Evolutionary conservation across 2,329 filamentous ascomycete genomes (phyloP), one percentile per base, ranked within the genome.

Genomic region (Pseudocercospora cruenta): DNA sequence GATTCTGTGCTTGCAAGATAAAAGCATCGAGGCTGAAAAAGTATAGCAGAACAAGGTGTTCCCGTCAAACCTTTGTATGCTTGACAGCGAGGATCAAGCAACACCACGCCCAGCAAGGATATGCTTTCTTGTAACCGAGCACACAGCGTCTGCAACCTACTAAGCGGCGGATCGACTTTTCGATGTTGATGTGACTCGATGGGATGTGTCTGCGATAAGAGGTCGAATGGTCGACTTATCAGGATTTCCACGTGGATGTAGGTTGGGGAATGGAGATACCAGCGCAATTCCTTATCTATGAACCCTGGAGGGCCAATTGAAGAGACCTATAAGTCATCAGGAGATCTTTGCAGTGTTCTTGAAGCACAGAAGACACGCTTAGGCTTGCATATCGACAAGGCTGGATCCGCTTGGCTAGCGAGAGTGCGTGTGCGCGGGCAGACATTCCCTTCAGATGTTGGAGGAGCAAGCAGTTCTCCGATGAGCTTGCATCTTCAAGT

Each of bases 331-430:
- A 55, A 54, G 51, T 55, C 26, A 55, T 55, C 51, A 55, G 51
- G 51, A 55, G 51, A 55, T 55, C 51, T 55, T 26, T 55, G 51
- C 51, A 28, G 51, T 55, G 51, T 26, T 55, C 26, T 19, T 10
- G 24, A 55, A 43, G 16, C 16, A 43, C 16, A 9, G 39, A n/a
- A 7, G 39, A 31, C 51, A 55, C 51, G 26, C 51, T n/a, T 31
- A n/a, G 57, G 57, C 36, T 59, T 59, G 57, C 57, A 59, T 59
- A 47, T 47, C 19, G 57, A 59, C 33, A 19, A 59, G 36, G n/a
- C 57, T 59, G 12, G 63, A 65, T 54, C 33, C 33, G 43, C 61
- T 62, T 62, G 58, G 39, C 53, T 58, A 55, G 58, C 51, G 63
- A 62, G 62, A 33, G 45, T 26, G 31, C 24, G 26, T 16, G 58